phyloP scores from a whole-genome alignment of 2,329 filamentous ascomycete genomes.

The Colletotrichum sansevieriae region DNA sequence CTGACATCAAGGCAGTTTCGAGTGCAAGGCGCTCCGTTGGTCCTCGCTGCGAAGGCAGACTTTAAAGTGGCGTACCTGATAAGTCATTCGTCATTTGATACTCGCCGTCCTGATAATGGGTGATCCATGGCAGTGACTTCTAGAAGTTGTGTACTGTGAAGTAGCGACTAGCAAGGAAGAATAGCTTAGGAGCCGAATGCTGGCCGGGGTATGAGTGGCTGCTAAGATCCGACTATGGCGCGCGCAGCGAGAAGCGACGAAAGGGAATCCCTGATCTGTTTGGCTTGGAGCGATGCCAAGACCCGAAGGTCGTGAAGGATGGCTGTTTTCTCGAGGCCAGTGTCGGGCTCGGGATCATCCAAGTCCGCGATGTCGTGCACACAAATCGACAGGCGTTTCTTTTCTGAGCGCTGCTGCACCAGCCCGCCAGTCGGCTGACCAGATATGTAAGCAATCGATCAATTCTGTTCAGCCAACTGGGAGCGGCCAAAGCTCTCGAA shows the following conservation, averaged over 20 bases:
- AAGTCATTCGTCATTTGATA: background rate
- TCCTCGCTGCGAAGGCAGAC: constrained; percentile 11
- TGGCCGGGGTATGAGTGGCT: constrained; percentile 26
- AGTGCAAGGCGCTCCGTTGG: background rate
- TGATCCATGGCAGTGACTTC: constrained; percentile 31
- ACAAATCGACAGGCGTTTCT: constrained; percentile 29
- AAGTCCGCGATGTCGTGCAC: constrained; percentile 33
- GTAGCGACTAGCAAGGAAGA: constrained; percentile 10
- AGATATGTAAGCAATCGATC: constrained; percentile 35
- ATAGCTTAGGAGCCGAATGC: constrained; percentile 9
- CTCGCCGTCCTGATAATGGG: constrained; percentile 19
- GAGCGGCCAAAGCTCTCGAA: constrained; percentile 4
- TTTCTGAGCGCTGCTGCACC: constrained; percentile 10
- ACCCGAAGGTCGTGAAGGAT: constrained; percentile 3
- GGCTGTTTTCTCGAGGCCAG: constrained; percentile 4
- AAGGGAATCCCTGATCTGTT: constrained; percentile 13
- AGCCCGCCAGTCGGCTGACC: constrained; percentile 19
- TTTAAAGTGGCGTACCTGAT: constrained; percentile 1
- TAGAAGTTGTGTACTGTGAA: background rate
- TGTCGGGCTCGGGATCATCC: constrained; percentile 36
- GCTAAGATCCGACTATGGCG: constrained; percentile 21
- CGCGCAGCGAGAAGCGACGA: constrained; percentile 20
- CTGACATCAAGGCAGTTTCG: constrained; percentile 16
- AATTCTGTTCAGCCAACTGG: background rate
- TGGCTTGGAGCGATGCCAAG: constrained; percentile 29